Base-by-base conservation (phyloP, 1,284 basidiomycete species). In the Mrakiaceae sp. region DNA sequence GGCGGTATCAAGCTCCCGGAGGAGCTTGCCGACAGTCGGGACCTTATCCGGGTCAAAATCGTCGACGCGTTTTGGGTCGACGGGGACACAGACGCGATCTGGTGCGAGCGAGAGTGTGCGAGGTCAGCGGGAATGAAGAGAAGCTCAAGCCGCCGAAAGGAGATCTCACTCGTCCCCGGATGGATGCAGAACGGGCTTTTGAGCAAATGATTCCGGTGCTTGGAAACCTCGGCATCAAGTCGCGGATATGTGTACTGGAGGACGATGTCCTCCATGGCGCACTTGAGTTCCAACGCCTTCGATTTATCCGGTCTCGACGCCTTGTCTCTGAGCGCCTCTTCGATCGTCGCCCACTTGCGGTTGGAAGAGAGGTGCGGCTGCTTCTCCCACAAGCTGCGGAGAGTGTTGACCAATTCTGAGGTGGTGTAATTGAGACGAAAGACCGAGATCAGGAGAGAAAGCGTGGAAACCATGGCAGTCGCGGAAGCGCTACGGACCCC, bases 171-270 rank as follows among this genome's bases (percentile, higher is more conserved):
- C 1, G 96, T 98, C 68, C 91, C 91, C 0, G 96, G 95, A 76
- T 99, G 95, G 0, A 98, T 81, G 73, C 93, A 96, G 76, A 99
- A 98, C 0, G 96, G 96, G 42, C 91, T 87, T 76, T 99, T 99
- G 68, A 99, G 84, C 79, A 99, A 82, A 78, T 99, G 96, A 78
- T 98, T 98, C 65, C 93, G 83, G 72, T 95, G 91, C 73, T 98
- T 96, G 2, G 93, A 94, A 12, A 99, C 95, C 75, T 98, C 95
- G 5, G 90, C 87, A 75, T 99, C 95, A 67, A 99, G 84, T 14
- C 95, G 86, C 2, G 96, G 95, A 74, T 98, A 98, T 0, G 90
- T 95, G 76, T 97, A 98, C 73, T 94, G 89, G 11, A 99, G 79
- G 65, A 96, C 81, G 65, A 98, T 84, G 70, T 98, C 95, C 72